These are phyloP conservation scores for Geotrichum europaeum DNA, from an alignment of 1,139 yeast genomes.

Conservation along the genomic window DNA sequence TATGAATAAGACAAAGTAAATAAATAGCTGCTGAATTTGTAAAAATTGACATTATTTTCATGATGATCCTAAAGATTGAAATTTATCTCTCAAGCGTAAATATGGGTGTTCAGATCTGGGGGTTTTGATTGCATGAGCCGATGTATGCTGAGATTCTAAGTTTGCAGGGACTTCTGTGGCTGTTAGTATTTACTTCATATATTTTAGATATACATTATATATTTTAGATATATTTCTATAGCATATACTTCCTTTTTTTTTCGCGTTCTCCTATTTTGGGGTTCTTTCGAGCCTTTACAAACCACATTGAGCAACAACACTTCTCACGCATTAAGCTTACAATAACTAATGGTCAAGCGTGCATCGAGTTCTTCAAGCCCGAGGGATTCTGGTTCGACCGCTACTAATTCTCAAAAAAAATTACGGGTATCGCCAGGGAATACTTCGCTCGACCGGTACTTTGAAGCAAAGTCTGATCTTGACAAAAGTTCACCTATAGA, in stretches of 20 bases:
- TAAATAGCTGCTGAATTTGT: background rate
- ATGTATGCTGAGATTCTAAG: too few relatives aligned
- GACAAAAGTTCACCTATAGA: background rate
- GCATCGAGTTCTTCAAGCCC: background rate
- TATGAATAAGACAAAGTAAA: background rate
- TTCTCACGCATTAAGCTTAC: background rate
- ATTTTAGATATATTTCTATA: too few relatives aligned
- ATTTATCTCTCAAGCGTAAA: background rate
- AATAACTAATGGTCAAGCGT: background rate
- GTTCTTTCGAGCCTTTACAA: background rate
- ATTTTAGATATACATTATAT: too few relatives aligned
- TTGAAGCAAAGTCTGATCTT: background rate
- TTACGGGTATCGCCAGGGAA: background rate
- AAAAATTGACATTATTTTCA: background rate
- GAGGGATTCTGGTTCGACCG: background rate
- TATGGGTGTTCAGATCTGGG: background rate
- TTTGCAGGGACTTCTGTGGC: too few relatives aligned
- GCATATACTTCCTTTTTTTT: background rate
- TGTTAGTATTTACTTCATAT: too few relatives aligned
- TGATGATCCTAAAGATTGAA: background rate
- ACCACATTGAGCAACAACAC: background rate
- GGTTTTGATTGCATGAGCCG: background rate
- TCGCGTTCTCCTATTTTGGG: background rate
- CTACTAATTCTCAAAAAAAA: background rate
- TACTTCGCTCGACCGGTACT: background rate